Conservation (phyloP, 1,284 basidiomycete species). For the Gymnopus androsaceus region DNA sequence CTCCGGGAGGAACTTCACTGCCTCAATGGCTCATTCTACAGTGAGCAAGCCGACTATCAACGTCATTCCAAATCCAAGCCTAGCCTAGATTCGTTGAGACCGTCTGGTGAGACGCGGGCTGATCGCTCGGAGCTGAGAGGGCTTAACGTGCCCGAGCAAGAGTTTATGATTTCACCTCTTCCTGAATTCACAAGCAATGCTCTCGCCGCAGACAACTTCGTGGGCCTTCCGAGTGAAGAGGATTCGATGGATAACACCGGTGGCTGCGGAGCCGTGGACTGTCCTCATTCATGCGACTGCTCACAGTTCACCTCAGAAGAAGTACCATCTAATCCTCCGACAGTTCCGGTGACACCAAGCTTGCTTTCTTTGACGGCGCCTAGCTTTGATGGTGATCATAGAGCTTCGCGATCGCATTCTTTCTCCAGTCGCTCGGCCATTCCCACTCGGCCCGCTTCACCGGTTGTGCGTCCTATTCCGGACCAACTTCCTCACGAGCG, state of each 20-base stretch:
- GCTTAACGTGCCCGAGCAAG: slow-evolving; percentile 5
- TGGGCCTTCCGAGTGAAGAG: slow-evolving; percentile 7
- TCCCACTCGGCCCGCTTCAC: slow-evolving; percentile 23
- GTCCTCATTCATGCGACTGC: slow-evolving; percentile 9
- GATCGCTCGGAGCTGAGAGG: slow-evolving; percentile 5
- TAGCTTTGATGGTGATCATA: background rate
- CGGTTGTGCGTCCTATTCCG: slow-evolving; percentile 15
- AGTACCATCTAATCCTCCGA: background rate
- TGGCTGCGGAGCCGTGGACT: slow-evolving; percentile 4
- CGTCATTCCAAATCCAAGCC: background rate
- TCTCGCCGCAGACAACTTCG: slow-evolving; percentile 24
- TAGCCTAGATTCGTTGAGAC: background rate
- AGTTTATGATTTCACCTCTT: slow-evolving; percentile 40
- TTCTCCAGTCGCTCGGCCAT: slow-evolving; percentile 21
- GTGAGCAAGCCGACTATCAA: slow-evolving; percentile 1
- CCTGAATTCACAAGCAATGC: slow-evolving; percentile 37
- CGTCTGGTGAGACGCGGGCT: background rate
- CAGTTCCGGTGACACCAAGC: slow-evolving; percentile 13
- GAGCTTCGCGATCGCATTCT: slow-evolving; percentile 6
- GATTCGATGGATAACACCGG: background rate
- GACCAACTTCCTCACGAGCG: background rate
- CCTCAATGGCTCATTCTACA: slow-evolving; percentile 1
- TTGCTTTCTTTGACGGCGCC: slow-evolving; percentile 19
- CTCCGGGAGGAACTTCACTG: slow-evolving; percentile 2
- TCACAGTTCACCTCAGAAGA: background rate